Conservation (phyloP, 2,329 filamentous ascomycete species). For the Ophiostoma sp. region DNA sequence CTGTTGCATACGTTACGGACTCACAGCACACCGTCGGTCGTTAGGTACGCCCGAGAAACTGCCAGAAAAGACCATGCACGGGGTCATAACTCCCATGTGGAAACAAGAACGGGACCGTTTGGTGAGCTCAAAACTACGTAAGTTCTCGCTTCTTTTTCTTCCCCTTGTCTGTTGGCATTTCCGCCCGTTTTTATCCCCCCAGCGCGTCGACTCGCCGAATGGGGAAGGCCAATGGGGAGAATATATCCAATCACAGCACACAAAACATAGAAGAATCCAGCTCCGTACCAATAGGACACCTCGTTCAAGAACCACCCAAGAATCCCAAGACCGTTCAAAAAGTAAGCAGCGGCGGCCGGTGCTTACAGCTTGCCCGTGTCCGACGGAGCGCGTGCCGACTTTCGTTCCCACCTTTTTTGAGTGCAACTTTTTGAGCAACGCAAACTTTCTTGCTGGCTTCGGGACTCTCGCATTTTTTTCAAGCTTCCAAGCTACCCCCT, state of each 20-base stretch:
- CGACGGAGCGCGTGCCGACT: neutral
- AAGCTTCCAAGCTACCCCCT: neutral
- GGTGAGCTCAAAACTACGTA: neutral
- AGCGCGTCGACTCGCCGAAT: neutral
- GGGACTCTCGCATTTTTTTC: neutral
- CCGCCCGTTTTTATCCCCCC: neutral
- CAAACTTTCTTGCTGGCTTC: neutral
- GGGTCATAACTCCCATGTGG: neutral
- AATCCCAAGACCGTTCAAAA: neutral
- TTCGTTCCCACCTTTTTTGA: neutral
- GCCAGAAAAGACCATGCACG: neutral
- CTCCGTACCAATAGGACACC: neutral
- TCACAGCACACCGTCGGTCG: constrained; percentile 9
- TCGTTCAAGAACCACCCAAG: neutral
- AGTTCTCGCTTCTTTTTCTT: neutral
- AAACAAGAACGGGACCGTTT: neutral
- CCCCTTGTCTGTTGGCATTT: neutral
- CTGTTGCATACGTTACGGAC: too few relatives aligned
- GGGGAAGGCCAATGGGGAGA: neutral
- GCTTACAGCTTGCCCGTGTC: constrained; percentile 20
- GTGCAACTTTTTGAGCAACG: neutral
- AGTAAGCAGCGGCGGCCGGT: constrained; percentile 16
- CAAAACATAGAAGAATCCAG: neutral
- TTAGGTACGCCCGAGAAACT: neutral
- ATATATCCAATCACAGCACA: neutral